Percentiles rank a stretch among this genome's conserved stretches.
Conservation (phyloP, 345 rosid species). For the Eucalyptus dawsonii region DNA sequence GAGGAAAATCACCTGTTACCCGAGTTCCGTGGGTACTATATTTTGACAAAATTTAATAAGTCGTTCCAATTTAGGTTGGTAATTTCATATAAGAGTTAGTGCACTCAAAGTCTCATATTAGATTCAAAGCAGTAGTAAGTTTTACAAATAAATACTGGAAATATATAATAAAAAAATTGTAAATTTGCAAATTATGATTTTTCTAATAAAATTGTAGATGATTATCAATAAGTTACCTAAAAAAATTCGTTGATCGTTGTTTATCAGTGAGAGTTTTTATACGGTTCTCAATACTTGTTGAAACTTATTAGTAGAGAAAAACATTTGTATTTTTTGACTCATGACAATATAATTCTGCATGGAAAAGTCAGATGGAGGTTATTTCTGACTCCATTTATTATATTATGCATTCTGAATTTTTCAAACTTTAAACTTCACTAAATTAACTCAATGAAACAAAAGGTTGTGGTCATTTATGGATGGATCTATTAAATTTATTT, state of each 20-base stretch:
- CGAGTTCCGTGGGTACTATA: neutral
- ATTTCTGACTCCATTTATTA: neutral
- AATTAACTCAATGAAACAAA: neutral
- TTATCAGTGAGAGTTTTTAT: neutral
- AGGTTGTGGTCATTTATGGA: neutral
- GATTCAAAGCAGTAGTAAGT: neutral
- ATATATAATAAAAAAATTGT: neutral
- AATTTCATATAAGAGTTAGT: neutral
- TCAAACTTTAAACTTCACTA: neutral
- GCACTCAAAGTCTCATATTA: neutral
- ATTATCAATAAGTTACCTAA: neutral
- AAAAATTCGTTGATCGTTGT: neutral
- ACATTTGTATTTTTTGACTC: neutral
- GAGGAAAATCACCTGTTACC: neutral
- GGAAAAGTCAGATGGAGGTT: neutral
- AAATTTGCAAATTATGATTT: neutral
- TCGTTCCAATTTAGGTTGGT: neutral
- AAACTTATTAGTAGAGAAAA: neutral
- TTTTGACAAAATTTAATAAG: neutral
- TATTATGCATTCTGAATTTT: neutral
- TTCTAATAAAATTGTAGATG: neutral
- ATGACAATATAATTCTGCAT: neutral
- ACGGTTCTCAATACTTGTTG: neutral
- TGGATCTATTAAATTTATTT: neutral
- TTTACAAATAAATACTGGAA: neutral